Evolutionary conservation across 495 filamentous ascomycete genomes (phyloP), one percentile per base, ranked within the genome.

Genomic region (Peziza echinospora): DNA sequence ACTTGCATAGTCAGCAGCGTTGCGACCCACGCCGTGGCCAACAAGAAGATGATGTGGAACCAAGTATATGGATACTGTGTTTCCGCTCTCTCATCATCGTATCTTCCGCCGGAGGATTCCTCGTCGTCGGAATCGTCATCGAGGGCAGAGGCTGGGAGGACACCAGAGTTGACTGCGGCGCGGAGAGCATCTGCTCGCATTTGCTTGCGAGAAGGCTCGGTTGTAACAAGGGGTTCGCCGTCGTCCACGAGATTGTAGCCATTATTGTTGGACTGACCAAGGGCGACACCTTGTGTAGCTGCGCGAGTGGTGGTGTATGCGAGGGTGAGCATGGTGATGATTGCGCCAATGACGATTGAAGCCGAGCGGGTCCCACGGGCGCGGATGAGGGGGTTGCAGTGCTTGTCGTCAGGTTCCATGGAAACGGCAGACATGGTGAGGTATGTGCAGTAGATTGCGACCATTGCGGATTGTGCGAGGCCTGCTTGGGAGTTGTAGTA

Each of bases 1-100:
- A 87, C 68, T 49, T 80, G 81, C 66, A 84, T 84, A 11, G 86
- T 92, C 49, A 97, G 64, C 41, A 97, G 66, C 2, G 87, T 96
- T 5, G 83, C 87, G 0, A 94, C 84, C 89, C 89, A 97, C 37
- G 80, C 78, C 0, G 91, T 96, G 7, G 86, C 84, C 5, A 97
- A 68, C 67, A 96, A 78, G 75, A 97, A 97, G 52, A 97, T 94
- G 62, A 96, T 65, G 65, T 97, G 89, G 75, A 97, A 97, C 24
- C 93, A 74, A 5, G 83, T 70, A 64, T 97, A 97, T 63, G 79
- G 91, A 66, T 97, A 97, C 68, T 93, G 87, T 11, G 87, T 94
- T 48, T 75, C 78, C 30, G 71, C 67, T 48, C 80, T 73, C 66
- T 97, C 89, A 56, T 97, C 89, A 54, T 96, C 91, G 17, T 72